Evolutionary conservation across 345 rosid genomes (phyloP), one percentile per base, ranked within the genome.

Genomic region (Rhizophora apiculata): DNA sequence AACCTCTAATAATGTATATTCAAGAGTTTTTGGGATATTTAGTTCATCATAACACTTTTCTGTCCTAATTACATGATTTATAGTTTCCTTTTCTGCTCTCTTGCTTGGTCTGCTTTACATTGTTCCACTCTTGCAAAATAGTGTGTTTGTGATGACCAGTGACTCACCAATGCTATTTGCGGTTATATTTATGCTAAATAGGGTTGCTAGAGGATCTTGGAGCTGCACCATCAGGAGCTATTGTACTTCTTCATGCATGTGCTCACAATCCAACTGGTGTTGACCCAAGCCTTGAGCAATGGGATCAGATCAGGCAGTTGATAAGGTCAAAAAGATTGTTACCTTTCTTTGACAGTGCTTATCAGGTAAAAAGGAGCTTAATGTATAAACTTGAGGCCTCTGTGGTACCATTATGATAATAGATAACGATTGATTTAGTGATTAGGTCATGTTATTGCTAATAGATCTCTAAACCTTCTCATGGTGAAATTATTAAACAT

Each of bases 211-310:
- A 93, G 82, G 98, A 93, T 74, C 92, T 93, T 76, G 91, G 95
- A 82, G 82, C 91, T 77, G 95, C 98, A 16, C 89, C 91, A 64
- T 79, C 85, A 34, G 96, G 98, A 68, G 80, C 98, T 68, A 77
- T 91, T 69, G 90, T 93, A 61, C 97, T 93, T 61, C 98, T 93
- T 73, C 97, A 93, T 85, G 97, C 97, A 15, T 93, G 98, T 81
- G 98, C 98, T 65, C 98, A 93, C 75, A 94, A 94, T 77, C 98
- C 99, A 22, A 92, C 97, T 54, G 99, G 97, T 64, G 96, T 92
- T 69, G 99, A 92, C 84, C 96, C 96, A 68, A 92, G 87, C 68
- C 68, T 79, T 74, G 76, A 84, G 82, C 93, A 92, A 58, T 88
- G 93, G 96, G 91, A 86, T 79, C 88, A 78, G 72, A 91, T 91